Evolutionary conservation across 768 basidiomycete genomes (phyloP), one percentile per base, ranked within the genome.

Genomic region (Suillus occidentalis): DNA sequence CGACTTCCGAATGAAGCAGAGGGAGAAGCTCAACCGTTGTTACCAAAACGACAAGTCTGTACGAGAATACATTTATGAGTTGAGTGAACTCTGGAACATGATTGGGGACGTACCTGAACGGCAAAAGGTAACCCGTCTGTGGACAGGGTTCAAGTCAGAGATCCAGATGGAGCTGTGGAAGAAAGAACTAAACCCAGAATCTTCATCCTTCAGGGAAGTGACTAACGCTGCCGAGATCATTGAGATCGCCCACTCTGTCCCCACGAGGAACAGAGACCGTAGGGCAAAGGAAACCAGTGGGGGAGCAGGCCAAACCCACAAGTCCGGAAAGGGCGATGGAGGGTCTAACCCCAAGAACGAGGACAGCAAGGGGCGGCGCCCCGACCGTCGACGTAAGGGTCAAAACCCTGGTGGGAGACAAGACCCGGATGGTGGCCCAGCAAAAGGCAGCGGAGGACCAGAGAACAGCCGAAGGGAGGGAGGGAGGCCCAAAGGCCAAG

Each of bases 71-170:
- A 69, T 74, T 1, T 74, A 75, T 50, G 74, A 80, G 45, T 56
- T 83, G 0, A 72, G 77, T 28, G 76, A 74, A 18, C 47, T 81
- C 0, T 78, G 69, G 64, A 69, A 71, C 12, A 76, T 78, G 62
- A 76, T 80, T 13, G 80, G 79, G 0, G 50, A 70, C 4, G 65
- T 69, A 0, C 70, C 72, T 1, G 65, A 77, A 10, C 63, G 66
- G 0, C 76, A 80, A 14, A 50, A 69, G 9, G 75, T 80, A 0
- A 67, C 74, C 10, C 70, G 72, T 10, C 67, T 83, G 0, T 84
- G 79, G 80, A 68, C 72, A 4, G 78, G 81, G 0, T 62, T 79
- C 0, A 60, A 66, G 1, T 28, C 57, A 0, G 49, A 67, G 14
- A 70, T 80, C 1, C 78, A 78, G 37, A 63, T 61, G 0, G 67